Percentiles rank a stretch among this genome's conserved stretches.
phyloP scores from a whole-genome alignment of 768 basidiomycete genomes.

The Kwoniella botswanensis region DNA sequence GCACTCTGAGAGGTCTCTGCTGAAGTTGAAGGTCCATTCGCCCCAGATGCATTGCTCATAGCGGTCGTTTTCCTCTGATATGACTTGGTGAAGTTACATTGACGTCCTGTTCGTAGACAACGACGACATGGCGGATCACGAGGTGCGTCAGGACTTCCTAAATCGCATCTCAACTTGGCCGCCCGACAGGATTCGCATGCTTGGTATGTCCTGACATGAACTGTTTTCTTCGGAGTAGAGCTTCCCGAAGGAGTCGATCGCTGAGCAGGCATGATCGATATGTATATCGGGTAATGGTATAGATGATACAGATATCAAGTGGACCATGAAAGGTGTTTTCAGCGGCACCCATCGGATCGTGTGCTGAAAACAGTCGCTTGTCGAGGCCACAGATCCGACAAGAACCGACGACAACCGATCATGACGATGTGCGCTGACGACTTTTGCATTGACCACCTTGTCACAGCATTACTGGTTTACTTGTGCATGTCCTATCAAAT shows the following conservation, averaged over 20 bases:
- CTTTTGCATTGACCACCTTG: too few relatives aligned
- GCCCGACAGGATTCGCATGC: constrained; percentile 10
- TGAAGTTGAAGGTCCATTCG: neutral
- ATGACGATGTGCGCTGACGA: neutral
- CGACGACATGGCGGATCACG: constrained; percentile 10
- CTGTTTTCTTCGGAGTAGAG: neutral
- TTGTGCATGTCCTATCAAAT: too few relatives aligned
- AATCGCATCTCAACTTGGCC: constrained; percentile 7
- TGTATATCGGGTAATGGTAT: neutral
- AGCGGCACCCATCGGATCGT: neutral
- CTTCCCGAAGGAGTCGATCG: neutral
- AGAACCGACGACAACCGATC: neutral
- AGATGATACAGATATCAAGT: neutral
- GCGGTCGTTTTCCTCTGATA: constrained; percentile 5
- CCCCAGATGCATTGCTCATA: neutral
- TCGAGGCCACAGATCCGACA: neutral
- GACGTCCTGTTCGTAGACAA: constrained; percentile 9
- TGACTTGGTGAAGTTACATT: constrained; percentile 8
- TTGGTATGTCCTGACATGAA: constrained; percentile 10
- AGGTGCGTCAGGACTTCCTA: constrained; percentile 9
- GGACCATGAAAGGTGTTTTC: neutral
- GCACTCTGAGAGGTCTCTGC: neutral
- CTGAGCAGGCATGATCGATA: neutral
- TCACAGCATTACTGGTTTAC: too few relatives aligned
- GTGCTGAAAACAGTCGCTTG: too few relatives aligned